Base-by-base conservation (phyloP, 768 basidiomycete genomes). In the Tulasnella sp. region DNA sequence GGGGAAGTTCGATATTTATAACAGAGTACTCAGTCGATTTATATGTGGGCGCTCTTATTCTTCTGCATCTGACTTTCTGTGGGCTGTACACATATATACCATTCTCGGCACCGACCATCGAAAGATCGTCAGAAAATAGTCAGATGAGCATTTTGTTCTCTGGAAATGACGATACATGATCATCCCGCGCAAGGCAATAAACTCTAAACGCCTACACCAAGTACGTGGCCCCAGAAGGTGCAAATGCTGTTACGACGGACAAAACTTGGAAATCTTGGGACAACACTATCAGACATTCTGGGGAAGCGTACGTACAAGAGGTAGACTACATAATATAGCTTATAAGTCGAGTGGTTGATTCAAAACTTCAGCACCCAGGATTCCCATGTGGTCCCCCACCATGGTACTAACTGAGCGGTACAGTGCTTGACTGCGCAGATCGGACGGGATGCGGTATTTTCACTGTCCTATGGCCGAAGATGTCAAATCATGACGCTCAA, bases 351-450 rank as follows among this genome's bases (percentile, higher is more conserved):
- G 29, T 25, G 37, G n/a, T n/a, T 2, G 3, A 42, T 31, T 69
- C 12, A 71, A 71, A 71, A 71, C 71, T 71, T 40, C 71, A 40
- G 71, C 71, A 71, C 71, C 39, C 71, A 71, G 71, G 71, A 45
- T 71, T 71, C 71, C 71, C 71, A 71, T 71, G 45, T 71, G 68
- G 68, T 69, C 68, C 68, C 68, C 68, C 68, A 69, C 68, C 39
- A 69, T 69, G 71, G 71, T 71, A 71, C 71, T 71, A 40, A 71
- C 71, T 71, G 71, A 71, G 71, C 39, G 71, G 71, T 71, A 71
- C 71, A 71, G 71, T 40, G 71, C 71, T 71, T 71, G 71, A 71
- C 71, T 71, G 71, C 39, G 39, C 39, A 71, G 71, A 71, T 71
- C 71, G 71, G 71, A 71, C 71, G 71, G 71, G 39, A 71, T 71